A percentile compares a stretch with the other conserved stretches of the same genome.
Conservation (phyloP, 2,329 filamentous ascomycete species). For the Myriosclerotinia scirpicola region DNA sequence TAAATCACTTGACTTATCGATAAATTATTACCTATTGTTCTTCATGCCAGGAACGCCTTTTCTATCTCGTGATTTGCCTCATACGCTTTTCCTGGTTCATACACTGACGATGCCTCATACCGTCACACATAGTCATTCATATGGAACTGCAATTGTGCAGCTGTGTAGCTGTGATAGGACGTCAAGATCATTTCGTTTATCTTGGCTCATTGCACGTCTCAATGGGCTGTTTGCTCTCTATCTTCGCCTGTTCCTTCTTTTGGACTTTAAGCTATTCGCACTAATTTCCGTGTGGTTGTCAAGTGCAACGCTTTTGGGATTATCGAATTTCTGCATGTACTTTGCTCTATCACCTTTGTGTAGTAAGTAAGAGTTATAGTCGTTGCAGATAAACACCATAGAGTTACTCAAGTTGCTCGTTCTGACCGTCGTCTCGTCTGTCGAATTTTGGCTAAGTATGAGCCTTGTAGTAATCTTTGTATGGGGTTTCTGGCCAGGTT, state of each 20-base stretch:
- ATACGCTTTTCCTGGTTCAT: background rate
- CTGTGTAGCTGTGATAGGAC: background rate
- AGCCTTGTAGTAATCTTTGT: background rate
- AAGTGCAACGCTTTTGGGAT: too few species aligned
- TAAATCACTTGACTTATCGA: too few species aligned
- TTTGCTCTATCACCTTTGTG: too few species aligned
- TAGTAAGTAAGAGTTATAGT: background rate
- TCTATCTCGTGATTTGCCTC: background rate
- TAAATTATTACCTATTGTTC: background rate
- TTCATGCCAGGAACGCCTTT: background rate
- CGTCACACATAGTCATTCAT: background rate
- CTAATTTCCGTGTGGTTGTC: too few species aligned
- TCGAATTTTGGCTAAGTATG: background rate
- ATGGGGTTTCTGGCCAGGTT: background rate
- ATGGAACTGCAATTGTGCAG: background rate
- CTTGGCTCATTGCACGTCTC: background rate
- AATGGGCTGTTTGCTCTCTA: background rate
- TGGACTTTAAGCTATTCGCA: background rate
- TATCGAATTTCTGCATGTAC: background rate
- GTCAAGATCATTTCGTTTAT: background rate
- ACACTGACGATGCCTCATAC: background rate
- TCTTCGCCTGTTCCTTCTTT: background rate
- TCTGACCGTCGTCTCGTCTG: background rate
- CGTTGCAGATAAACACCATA: background rate
- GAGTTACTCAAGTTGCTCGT: background rate